Percentiles rank a stretch among this genome's conserved stretches.
Evolutionary conservation across 345 rosid genomes (phyloP).

Genomic region (Citrus australasica): DNA sequence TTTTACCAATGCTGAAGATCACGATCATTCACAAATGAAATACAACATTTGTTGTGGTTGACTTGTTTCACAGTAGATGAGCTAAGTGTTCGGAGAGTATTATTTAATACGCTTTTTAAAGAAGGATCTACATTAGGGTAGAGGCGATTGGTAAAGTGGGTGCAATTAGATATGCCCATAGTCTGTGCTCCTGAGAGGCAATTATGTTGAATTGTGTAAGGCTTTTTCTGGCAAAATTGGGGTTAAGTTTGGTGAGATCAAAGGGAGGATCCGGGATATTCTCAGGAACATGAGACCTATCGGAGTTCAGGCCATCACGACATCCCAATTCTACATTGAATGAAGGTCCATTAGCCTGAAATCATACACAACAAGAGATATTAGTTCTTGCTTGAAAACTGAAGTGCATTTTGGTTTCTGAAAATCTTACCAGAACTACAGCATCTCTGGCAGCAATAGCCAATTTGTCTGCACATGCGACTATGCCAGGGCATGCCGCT

Average conservation of each 20-base stretch:
- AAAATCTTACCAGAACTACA: not conserved
- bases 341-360: slow-evolving; percentile 11
- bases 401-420: not conserved
- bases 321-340: slow-evolving; percentile 16
- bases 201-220: too few species aligned
- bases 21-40: too few species aligned
- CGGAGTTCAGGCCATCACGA: not conserved
- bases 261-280: too few species aligned
- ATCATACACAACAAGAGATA: not conserved
- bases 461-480: too few species aligned
- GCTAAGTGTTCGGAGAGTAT: too few species aligned
- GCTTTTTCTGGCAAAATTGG: too few species aligned
- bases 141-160: slow-evolving; percentile 16
- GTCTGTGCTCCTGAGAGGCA: slow-evolving; percentile 27
- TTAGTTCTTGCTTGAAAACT: not conserved
- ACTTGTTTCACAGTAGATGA: too few species aligned
- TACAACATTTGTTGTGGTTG: too few species aligned
- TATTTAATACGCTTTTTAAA: not conserved
- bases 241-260: too few species aligned
- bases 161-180: slow-evolving; percentile 23
- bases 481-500: too few species aligned
- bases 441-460: too few species aligned
- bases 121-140: slow-evolving; percentile 15
- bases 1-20: too few species aligned
- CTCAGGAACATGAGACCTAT: not conserved